Percentiles rank a stretch among this genome's conserved stretches.
Conservation (phyloP, 306 rosid genomes). For the Malus orientalis region DNA sequence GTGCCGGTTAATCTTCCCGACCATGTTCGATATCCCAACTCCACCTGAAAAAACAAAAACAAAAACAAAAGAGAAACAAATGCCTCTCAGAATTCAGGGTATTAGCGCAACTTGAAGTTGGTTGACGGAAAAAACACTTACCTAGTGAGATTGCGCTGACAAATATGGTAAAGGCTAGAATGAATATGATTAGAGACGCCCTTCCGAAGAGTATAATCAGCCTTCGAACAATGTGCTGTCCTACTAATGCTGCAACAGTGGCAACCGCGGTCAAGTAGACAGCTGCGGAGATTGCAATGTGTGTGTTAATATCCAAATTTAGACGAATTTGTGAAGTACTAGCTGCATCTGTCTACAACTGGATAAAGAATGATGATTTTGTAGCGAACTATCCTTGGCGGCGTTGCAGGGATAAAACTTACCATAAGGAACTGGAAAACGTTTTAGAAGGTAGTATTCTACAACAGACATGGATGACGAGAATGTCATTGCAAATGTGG, state of each 20-base stretch:
- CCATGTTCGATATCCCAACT: slow-evolving; percentile 62
- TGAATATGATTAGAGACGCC: slow-evolving; percentile 83
- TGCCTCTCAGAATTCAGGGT: slow-evolving; percentile 3
- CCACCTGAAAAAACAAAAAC: slow-evolving; percentile 49
- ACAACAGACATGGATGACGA: slow-evolving; percentile 97
- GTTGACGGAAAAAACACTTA: slow-evolving; percentile 7
- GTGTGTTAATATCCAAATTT: neutral
- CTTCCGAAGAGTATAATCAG: slow-evolving; percentile 58
- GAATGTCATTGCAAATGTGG: slow-evolving; percentile 90
- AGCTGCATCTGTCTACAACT: neutral
- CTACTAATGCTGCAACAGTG: slow-evolving; percentile 60
- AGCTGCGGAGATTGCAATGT: slow-evolving; percentile 40
- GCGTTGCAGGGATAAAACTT: neutral
- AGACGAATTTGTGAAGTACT: neutral
- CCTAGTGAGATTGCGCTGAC: slow-evolving; percentile 75
- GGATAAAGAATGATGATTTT: neutral
- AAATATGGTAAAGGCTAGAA: slow-evolving; percentile 66
- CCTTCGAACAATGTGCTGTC: slow-evolving; percentile 72
- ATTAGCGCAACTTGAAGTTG: neutral
- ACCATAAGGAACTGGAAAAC: slow-evolving; percentile 91
- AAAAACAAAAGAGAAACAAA: neutral
- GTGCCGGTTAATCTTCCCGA: slow-evolving; percentile 35
- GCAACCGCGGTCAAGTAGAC: slow-evolving; percentile 63
- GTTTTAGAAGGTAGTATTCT: slow-evolving; percentile 78
- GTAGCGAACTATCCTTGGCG: neutral